phyloP scores from a whole-genome alignment of 345 rosid species.

The Cardiospermum halicacabum region DNA sequence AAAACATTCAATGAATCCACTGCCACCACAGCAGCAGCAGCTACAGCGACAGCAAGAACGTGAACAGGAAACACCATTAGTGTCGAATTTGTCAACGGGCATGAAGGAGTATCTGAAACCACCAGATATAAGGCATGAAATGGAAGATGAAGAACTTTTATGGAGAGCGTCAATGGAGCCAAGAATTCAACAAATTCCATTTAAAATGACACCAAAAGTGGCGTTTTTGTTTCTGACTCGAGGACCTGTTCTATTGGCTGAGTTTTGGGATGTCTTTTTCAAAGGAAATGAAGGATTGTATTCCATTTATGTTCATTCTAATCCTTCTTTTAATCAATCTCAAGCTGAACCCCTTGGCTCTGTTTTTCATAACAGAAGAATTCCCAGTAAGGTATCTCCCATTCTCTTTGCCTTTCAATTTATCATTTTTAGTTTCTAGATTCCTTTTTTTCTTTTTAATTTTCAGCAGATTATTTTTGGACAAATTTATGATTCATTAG shows the following conservation, averaged over 20 bases:
- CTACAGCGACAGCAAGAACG: background rate
- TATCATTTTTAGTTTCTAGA: background rate
- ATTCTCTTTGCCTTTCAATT: no score
- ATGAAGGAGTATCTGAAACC: conserved; percentile 37
- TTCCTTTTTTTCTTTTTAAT: background rate
- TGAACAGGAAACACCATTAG: background rate
- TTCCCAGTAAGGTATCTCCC: conserved; percentile 88
- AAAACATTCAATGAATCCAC: background rate
- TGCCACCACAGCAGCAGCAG: conserved; percentile 1
- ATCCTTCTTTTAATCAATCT: conserved; percentile 43
- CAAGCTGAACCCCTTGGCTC: conserved; percentile 38
- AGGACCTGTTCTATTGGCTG: conserved; percentile 66
- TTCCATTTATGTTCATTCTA: conserved; percentile 62
- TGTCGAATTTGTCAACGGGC: no score
- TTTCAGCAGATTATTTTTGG: background rate
- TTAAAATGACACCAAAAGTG: conserved; percentile 50
- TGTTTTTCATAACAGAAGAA: conserved; percentile 55
- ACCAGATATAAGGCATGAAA: conserved; percentile 44
- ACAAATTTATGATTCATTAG: background rate
- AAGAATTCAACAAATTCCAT: conserved; percentile 31
- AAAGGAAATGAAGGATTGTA: conserved; percentile 56
- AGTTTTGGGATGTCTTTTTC: conserved; percentile 81
- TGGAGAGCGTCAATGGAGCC: conserved; percentile 74
- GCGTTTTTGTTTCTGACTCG: conserved; percentile 85
- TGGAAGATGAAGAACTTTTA: conserved; percentile 66